Base-by-base conservation (phyloP, 1,139 yeast genomes). In the Pichia sp. region DNA sequence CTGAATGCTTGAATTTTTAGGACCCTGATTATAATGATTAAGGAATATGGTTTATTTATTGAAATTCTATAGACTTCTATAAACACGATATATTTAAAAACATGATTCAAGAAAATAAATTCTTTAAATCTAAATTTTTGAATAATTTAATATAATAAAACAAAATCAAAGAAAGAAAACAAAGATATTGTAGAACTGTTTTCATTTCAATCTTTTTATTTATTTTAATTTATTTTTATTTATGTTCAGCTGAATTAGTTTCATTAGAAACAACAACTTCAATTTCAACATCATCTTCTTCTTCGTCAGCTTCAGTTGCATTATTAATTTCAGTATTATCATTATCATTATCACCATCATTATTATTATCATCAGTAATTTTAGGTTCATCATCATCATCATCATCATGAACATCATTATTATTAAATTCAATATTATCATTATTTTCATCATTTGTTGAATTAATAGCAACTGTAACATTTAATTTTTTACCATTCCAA, bases 381-480 rank as follows among this genome's bases (percentile, higher is more conserved):
- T 28, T 25, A 36, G 3, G 26, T 31, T 7, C 39, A 36, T 32
- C 32, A 31, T 42, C 36, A 32, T 34, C 50, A 32, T 48, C 47
- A 18, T 37, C 35, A 32, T 18, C 28, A 27, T 18, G 26, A 26
- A 34, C 43, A 31, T 7, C 48, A 9, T 41, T 48, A 8, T 40
- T 11, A 5, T 3, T 39, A 40, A 27, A 32, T 7, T 11, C 40
- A 7, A 40, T n/a, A 4, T 43, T 40, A 28, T 39, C 50, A 34
- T 31, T 50, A 25, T 11, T 34, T 9, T 34, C 32, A 39, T 53
- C 56, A 36, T 49, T 53, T 27, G 47, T 51, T 7, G 65, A 59
- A 60, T 79, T 82, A 56, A 80, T 68, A 34, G 87, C 86, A 56
- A 77, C 71, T 50, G 77, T 79, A 53, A 78, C 79, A 46, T 72